These are phyloP conservation scores for Colletotrichum eleusines DNA, from an alignment of 2,329 filamentous ascomycete species.

Conservation along the genomic window DNA sequence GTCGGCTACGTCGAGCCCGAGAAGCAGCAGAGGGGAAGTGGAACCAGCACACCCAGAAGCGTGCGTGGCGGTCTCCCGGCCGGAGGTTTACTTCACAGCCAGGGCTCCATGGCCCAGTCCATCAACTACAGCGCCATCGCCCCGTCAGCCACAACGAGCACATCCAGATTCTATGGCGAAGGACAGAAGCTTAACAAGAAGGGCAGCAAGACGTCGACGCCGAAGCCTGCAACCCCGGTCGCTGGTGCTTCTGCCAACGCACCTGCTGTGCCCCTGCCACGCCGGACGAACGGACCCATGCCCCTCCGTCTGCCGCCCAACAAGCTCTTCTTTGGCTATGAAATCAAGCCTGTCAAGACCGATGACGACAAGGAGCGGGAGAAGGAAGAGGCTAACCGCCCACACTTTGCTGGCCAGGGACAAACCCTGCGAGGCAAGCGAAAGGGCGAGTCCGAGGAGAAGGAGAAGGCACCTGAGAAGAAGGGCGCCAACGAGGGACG, in stretches of 20 bases:
- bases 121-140: slow-evolving; percentile 96
- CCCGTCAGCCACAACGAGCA: slow-evolving; percentile 76
- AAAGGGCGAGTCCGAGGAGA: slow-evolving; percentile 68
- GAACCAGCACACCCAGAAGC: slow-evolving; percentile 88
- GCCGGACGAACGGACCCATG: slow-evolving; percentile 81
- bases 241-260: slow-evolving; percentile 65
- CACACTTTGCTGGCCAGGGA: slow-evolving; percentile 86
- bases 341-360: slow-evolving; percentile 88
- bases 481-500: slow-evolving; percentile 59
- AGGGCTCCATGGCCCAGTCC: slow-evolving; percentile 96
- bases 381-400: slow-evolving; percentile 71
- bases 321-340: slow-evolving; percentile 97
- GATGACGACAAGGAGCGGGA: slow-evolving; percentile 78
- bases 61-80: slow-evolving; percentile 68
- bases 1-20: slow-evolving; percentile 94
- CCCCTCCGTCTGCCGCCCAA: slow-evolving; percentile 87
- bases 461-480: slow-evolving; percentile 61
- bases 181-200: slow-evolving; percentile 93
- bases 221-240: slow-evolving; percentile 80
- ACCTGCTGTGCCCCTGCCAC: slow-evolving; percentile 49
- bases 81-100: slow-evolving; percentile 82
- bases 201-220: slow-evolving; percentile 78
- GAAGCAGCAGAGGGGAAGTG: slow-evolving; percentile 68
- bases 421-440: slow-evolving; percentile 85
- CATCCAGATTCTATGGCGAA: slow-evolving; percentile 82